Base-by-base conservation (phyloP, 2,329 filamentous ascomycete genomes). In the Sordariomycetes sp. region DNA sequence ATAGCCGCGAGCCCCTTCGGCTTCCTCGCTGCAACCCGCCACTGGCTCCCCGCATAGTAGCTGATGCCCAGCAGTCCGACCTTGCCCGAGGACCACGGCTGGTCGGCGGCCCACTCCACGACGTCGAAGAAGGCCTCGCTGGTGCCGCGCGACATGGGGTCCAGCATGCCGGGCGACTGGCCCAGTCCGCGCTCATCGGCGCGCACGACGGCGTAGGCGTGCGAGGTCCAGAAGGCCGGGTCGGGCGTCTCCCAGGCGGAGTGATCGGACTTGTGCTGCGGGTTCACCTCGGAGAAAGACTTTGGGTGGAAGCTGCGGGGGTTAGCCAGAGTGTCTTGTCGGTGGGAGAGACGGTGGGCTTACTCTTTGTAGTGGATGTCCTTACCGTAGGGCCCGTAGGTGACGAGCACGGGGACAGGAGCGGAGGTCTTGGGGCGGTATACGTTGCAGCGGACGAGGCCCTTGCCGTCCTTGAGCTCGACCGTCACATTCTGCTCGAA, bases 331-430 rank as follows among this genome's bases (percentile, higher is more conserved):
- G 8, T 20, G 22, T 12, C 24, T n/a, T 22, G 3, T 25, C 3
- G 18, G n/a, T 51, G 16, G 10, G 46, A 51, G 43, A 48, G 8
- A 7, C 34, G 34, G 61, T 58, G 20, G 10, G 57, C 69, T 62
- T 63, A 76, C 73, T 77, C 72, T 59, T 75, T 73, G 66, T 89
- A 89, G 22, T 76, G 79, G 40, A 88, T 86, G 63, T 89, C 86
- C 63, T 90, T 89, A 53, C 87, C 86, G 62, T 89, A 89, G 0
- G 87, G 87, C 0, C 86, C 86, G 62, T 89, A 89, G 0, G 86
- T 89, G 2, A 87, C 80, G 10, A 89, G 67, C 0, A 87, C 85
- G 0, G 87, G 86, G 24, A 77, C 57, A 1, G 55, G 32, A 5
- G 52, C 32, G 3, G 46, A 35, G 14, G 43, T 52, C 56, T 70